A percentile compares a stretch with the other conserved stretches of the same genome.
These are phyloP conservation scores for Hibiscus mutabilis DNA, from an alignment of 345 rosid species.

Conservation along the genomic window DNA sequence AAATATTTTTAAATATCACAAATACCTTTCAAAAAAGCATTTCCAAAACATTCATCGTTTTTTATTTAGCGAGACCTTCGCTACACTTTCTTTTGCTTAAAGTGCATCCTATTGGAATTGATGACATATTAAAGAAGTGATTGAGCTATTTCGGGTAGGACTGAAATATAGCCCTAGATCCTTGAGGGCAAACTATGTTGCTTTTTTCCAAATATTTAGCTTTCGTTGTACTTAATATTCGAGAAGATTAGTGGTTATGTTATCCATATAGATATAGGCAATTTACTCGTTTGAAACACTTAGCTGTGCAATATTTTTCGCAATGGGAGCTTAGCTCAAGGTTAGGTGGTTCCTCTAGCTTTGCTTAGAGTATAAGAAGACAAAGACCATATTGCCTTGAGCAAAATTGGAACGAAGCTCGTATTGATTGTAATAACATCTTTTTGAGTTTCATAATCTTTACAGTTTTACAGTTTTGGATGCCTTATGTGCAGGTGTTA, in stretches of 20 bases:
- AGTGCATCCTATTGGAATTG: background rate
- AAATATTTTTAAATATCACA: too few species aligned
- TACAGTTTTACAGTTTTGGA: conserved; percentile 8
- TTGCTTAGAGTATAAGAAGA: background rate
- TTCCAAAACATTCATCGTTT: too few species aligned
- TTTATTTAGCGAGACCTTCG: too few species aligned
- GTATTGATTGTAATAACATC: conserved; percentile 13
- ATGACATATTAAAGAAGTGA: background rate
- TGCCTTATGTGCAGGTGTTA: conserved; percentile 19
- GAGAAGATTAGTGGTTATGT: background rate
- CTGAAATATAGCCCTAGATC: background rate
- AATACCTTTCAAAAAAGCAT: too few species aligned
- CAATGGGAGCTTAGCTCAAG: background rate
- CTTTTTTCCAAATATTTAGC: background rate
- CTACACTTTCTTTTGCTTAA: background rate
- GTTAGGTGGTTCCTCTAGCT: background rate
- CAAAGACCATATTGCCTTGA: background rate
- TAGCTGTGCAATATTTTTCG: background rate
- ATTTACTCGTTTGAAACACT: background rate
- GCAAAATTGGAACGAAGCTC: background rate
- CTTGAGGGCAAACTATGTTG: background rate
- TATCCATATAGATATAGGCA: background rate
- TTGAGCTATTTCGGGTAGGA: background rate
- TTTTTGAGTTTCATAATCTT: background rate
- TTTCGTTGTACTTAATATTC: background rate